Evolutionary conservation across 2,329 filamentous ascomycete genomes (phyloP).

Genomic region (Cylindrodendrum hubeiense): DNA sequence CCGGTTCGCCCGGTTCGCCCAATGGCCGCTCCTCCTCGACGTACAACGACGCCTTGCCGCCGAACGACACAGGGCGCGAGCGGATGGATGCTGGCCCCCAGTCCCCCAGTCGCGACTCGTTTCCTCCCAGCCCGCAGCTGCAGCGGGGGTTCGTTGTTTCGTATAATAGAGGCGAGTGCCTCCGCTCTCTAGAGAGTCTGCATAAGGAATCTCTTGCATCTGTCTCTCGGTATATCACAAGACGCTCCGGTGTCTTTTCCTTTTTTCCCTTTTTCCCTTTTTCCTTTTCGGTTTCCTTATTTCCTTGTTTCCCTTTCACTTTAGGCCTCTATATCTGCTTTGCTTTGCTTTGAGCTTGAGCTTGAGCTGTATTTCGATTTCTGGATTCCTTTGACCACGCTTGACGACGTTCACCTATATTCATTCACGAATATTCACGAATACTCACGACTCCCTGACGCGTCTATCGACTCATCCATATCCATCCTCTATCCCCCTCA

Average conservation of each 20-base stretch:
- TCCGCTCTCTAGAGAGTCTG: conserved; percentile 26
- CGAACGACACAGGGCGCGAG: conserved; percentile 1
- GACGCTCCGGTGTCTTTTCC: conserved; percentile 37
- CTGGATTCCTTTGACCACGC: conserved; percentile 25
- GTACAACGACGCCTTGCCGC: conserved; percentile 16
- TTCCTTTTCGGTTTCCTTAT: conserved; percentile 39
- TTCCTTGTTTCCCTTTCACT: conserved; percentile 37
- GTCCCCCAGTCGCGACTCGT: neutral
- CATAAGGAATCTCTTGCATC: conserved; percentile 37
- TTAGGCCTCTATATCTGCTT: conserved; percentile 6
- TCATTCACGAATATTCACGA: too few relatives aligned
- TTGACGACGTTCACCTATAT: conserved; percentile 30
- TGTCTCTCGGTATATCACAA: conserved; percentile 26
- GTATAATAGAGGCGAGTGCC: conserved; percentile 44
- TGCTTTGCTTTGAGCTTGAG: too few relatives aligned
- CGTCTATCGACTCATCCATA: neutral
- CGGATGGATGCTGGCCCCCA: neutral
- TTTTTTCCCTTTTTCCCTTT: conserved; percentile 30
- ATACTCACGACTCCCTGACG: conserved; percentile 6
- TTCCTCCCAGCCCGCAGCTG: neutral
- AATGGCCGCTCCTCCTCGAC: conserved; percentile 3
- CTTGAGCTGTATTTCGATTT: conserved; percentile 18
- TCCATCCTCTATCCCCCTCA: conserved; percentile 1
- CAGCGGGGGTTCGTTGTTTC: conserved; percentile 16
- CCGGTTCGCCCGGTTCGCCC: conserved; percentile 5